Percentiles rank a stretch among this genome's conserved stretches.
phyloP scores from a whole-genome alignment of 345 rosid genomes.

The Euphorbia peplus region DNA sequence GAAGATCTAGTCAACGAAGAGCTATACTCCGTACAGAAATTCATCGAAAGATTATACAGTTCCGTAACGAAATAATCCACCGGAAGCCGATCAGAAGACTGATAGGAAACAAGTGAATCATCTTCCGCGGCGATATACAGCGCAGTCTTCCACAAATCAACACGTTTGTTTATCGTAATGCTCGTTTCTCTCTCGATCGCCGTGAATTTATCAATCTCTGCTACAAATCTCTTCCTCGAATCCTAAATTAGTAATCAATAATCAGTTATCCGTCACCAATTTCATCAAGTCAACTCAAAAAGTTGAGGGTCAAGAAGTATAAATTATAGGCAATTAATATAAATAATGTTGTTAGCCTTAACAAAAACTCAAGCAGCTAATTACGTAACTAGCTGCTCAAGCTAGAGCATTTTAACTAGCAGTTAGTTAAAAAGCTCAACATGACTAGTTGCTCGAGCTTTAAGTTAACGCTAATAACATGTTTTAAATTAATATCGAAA shows the following conservation, averaged over 20 bases:
- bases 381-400: too few species aligned
- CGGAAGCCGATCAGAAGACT: conserved; percentile 63
- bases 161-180: conserved; percentile 50
- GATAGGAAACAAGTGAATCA: conserved; percentile 57
- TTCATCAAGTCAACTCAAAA: not conserved
- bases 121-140: conserved; percentile 67
- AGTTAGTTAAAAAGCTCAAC: too few species aligned
- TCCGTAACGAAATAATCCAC: conserved; percentile 51
- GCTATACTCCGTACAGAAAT: conserved; percentile 44
- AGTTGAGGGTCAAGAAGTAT: not conserved
- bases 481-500: too few species aligned
- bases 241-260: not conserved
- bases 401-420: too few species aligned
- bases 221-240: not conserved
- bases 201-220: conserved; percentile 27
- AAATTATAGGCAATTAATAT: too few species aligned
- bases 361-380: too few species aligned
- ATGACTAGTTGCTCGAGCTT: too few species aligned
- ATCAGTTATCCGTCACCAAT: not conserved
- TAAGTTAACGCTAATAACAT: too few species aligned
- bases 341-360: too few species aligned
- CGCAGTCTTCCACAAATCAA: conserved; percentile 54
- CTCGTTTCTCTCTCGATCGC: conserved; percentile 54
- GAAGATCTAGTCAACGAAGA: conserved; percentile 31
- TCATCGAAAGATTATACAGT: conserved; percentile 61